Evolutionary conservation across 306 rosid genomes (phyloP), one percentile per base, ranked within the genome.

Genomic region (Lathyrus oleraceus): DNA sequence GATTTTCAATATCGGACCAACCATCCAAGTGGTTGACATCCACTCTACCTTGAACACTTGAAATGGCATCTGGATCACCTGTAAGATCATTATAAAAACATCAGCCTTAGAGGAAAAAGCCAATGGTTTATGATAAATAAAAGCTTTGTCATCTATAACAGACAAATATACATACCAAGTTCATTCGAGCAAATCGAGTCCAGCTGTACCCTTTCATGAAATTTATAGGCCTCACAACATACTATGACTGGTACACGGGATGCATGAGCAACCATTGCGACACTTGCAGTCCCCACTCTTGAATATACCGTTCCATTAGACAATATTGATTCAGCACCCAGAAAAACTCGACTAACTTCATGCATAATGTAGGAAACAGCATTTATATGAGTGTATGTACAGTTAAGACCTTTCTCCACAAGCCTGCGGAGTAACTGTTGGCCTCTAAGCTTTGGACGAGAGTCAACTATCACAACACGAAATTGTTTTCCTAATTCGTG

Each of bases 261-360:
- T 25, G 76, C 83, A 77, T 85, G 85, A 74, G 89, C 87, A 71
- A 82, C 89, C 89, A 85, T 85, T 20, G 89, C 89, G 74, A 85
- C 81, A 71, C 83, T 73, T 61, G 89, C 86, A 57, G 79, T 85
- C 48, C 89, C 89, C 75, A 85, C 87, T 52, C 86, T 82, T 43
- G 89, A 85, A 69, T 76, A 85, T 36, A 85, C 89, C 6, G 89
- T 85, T 71, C 89, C 89, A 4, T 85, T 85, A 44, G 89, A 76
- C 30, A 85, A 61, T 40, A 85, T 81, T 1, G 89, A 77, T 36
- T 86, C 78, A 66, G 89, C 89, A 16, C 87, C 83, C 62, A 85
- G 77, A 77, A 85, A 82, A 35, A 85, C 85, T 58, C 79, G 70
- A 60, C 79, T 82, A 71, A 79, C 89, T 77, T 85, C 89, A 79